Conservation (phyloP, 1,284 basidiomycete genomes). For the Leccinum pachyderme region DNA sequence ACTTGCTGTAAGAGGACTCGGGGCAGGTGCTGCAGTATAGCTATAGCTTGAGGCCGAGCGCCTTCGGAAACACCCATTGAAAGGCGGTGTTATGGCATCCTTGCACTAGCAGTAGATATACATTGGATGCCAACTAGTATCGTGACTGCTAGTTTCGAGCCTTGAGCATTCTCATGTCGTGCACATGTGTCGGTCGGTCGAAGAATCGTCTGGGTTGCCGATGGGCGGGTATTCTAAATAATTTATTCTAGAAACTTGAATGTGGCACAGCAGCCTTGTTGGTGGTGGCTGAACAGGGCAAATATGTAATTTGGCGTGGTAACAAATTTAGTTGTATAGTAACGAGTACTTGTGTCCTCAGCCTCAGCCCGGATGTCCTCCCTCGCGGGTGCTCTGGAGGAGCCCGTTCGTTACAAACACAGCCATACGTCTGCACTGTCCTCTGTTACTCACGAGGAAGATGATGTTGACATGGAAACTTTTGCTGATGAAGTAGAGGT, state of each 20-base stretch:
- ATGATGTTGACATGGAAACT: constrained; percentile 48
- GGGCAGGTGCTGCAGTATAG: background rate
- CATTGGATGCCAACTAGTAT: constrained; percentile 19
- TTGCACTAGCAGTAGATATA: background rate
- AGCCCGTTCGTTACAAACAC: constrained; percentile 26
- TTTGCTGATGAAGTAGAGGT: constrained; percentile 21
- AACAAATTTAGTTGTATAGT: constrained; percentile 16
- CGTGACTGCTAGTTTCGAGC: constrained; percentile 18
- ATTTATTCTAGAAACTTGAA: constrained; percentile 20
- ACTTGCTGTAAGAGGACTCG: constrained; percentile 20
- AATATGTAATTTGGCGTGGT: no score
- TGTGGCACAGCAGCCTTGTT: constrained; percentile 20
- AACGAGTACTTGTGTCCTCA: background rate
- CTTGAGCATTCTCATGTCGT: background rate
- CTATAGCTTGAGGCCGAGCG: background rate
- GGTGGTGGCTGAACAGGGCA: background rate
- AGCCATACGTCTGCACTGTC: constrained; percentile 13
- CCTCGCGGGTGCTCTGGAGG: constrained; percentile 39
- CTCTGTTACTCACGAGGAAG: constrained; percentile 25
- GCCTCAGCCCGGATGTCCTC: constrained; percentile 36
- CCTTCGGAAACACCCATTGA: background rate
- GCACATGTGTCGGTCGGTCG: no score
- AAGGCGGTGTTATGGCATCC: constrained; percentile 5
- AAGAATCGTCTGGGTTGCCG: background rate
- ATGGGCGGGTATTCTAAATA: constrained; percentile 9